Evolutionary conservation across 2,329 filamentous ascomycete species (phyloP).

Genomic region (Scedosporium aurantiacum): DNA sequence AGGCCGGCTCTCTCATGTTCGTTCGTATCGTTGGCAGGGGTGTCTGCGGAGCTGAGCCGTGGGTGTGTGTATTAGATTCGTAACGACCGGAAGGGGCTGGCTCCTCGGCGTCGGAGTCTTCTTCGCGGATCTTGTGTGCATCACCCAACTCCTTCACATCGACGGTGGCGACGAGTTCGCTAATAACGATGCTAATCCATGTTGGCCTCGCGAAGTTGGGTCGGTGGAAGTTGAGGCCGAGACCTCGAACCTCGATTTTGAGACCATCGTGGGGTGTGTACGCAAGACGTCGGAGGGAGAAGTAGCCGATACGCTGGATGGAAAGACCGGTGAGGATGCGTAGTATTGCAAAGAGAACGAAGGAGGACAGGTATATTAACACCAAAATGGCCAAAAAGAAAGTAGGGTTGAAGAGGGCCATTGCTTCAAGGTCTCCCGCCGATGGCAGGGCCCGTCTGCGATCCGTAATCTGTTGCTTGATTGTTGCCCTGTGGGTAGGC

Average conservation of each 20-base stretch:
- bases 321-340: constrained; percentile 89
- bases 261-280: constrained; percentile 85
- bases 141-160: constrained; percentile 57
- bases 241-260: constrained; percentile 76
- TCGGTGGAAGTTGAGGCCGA: constrained; percentile 80
- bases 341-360: constrained; percentile 84
- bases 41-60: constrained; percentile 5
- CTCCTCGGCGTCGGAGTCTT: constrained; percentile 17
- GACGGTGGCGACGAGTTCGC: constrained; percentile 73
- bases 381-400: constrained; percentile 80
- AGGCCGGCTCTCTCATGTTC: constrained; percentile 16
- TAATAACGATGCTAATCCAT: constrained; percentile 84
- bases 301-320: constrained; percentile 88
- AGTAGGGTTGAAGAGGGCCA: constrained; percentile 61
- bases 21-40: constrained; percentile 14
- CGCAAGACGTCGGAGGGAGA: constrained; percentile 80
- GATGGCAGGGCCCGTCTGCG: background rate
- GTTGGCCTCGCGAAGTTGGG: constrained; percentile 96
- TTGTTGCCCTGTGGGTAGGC: background rate
- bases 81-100: constrained; percentile 15
- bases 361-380: constrained; percentile 80
- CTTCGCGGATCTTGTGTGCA: constrained; percentile 26
- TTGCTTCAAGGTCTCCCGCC: constrained; percentile 16
- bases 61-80: constrained; percentile 10
- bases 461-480: background rate